phyloP scores from a whole-genome alignment of 768 basidiomycete species.

The Collybia sp. region DNA sequence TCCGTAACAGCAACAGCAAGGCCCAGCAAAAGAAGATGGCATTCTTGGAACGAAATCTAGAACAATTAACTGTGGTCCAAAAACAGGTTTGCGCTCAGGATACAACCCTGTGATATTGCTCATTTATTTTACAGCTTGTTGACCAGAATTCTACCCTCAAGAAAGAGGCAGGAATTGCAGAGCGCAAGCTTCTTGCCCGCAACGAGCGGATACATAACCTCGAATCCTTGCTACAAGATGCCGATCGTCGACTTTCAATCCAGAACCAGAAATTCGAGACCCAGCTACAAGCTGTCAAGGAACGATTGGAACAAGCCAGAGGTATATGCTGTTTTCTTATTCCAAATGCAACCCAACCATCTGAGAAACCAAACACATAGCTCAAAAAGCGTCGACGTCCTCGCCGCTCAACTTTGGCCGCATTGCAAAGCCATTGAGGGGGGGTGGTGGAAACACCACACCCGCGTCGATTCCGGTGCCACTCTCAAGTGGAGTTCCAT shows the following conservation, averaged over 20 bases:
- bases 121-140: conserved; percentile 62
- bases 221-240: conserved; percentile 88
- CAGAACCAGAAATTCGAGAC: conserved; percentile 96
- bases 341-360: no score
- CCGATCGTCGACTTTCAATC: conserved; percentile 85
- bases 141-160: conserved; percentile 97
- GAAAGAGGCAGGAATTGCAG: conserved; percentile 96
- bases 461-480: conserved; percentile 35
- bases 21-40: conserved; percentile 99
- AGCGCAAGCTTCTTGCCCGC: conserved; percentile 91
- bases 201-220: conserved; percentile 98
- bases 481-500: conserved; percentile 37
- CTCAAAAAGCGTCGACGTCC: conserved; percentile 72
- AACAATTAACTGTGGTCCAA: conserved; percentile 92
- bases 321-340: conserved; percentile 47
- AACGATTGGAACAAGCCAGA: conserved; percentile 88
- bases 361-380: conserved; percentile 27
- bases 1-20: conserved; percentile 96
- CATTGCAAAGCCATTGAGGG: conserved; percentile 94
- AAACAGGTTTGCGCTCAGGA: conserved; percentile 64
- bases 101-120: conserved; percentile 8
- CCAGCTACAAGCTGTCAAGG: conserved; percentile 87
- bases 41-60: conserved; percentile 94
- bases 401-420: conserved; percentile 83
- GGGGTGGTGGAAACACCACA: conserved; percentile 71